These are phyloP conservation scores for Saccharomycopsis crataegensis DNA, from an alignment of 1,139 yeast species.

Conservation along the genomic window DNA sequence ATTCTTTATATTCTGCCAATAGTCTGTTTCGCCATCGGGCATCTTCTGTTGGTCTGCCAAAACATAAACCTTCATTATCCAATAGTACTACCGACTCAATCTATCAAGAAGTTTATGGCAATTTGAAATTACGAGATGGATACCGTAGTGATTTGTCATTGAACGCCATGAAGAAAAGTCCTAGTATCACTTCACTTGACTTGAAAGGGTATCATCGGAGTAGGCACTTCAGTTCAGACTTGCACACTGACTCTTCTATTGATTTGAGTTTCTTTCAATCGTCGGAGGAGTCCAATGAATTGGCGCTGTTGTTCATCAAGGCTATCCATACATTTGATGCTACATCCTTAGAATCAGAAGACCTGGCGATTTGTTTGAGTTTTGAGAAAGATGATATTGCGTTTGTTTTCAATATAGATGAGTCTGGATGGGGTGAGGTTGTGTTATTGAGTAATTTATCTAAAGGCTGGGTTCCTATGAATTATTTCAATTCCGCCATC, in stretches of 20 bases:
- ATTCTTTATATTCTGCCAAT: background rate
- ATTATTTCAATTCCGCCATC: constrained; percentile 68
- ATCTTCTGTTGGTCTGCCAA: background rate
- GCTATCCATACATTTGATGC: constrained; percentile 82
- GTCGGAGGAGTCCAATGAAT: constrained; percentile 20
- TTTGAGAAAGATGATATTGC: constrained; percentile 77
- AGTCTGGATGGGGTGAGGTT: constrained; percentile 98
- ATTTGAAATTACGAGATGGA: constrained; percentile 9
- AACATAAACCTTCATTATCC: constrained; percentile 4
- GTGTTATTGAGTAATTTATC: constrained; percentile 62
- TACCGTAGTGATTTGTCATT: constrained; percentile 14
- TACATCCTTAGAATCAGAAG: constrained; percentile 54
- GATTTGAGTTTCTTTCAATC: constrained; percentile 1
- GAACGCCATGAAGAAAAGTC: constrained; percentile 15
- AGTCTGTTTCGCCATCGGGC: background rate
- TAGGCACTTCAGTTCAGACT: constrained; percentile 16
- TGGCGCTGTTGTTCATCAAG: constrained; percentile 30
- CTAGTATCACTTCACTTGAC: constrained; percentile 17
- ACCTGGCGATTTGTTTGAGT: constrained; percentile 71
- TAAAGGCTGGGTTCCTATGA: constrained; percentile 97
- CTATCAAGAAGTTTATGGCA: constrained; percentile 18
- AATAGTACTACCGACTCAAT: constrained; percentile 15
- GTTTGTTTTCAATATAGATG: constrained; percentile 81
- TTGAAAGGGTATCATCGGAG: constrained; percentile 15
- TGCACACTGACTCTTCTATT: constrained; percentile 11